Base-by-base conservation (phyloP, 1,284 basidiomycete genomes). In the Lignosus rhinocerotis region DNA sequence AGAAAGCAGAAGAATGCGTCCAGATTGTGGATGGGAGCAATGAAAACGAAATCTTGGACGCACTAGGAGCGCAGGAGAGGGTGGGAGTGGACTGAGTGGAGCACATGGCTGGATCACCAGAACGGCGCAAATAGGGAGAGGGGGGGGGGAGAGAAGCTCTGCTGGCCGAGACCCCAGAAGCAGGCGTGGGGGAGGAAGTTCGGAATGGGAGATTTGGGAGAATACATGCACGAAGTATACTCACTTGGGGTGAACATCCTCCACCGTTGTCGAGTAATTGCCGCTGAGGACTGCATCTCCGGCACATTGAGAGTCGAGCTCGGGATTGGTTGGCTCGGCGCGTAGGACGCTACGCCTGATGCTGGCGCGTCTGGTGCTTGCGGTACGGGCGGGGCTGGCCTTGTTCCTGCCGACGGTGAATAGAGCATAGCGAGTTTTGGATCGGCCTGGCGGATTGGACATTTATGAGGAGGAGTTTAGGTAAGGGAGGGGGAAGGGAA, bases 341-440 rank as follows among this genome's bases (percentile, higher is more conserved):
- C 55, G 59, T 46, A 57, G 25, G 30, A 56, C 49, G 33, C 57
- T 51, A 19, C 54, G 55, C 38, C 55, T 32, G 9, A 51, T 32
- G 33, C 55, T 57, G n/a, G 59, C 59, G 43, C 52, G 55, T 51
- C 43, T 57, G 33, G 45, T 51, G 52, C 55, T 59, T n/a, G 58
- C 58, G 10, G 49, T 32, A 12, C 58, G 58, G 1, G 58, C 58
- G 12, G 58, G 58, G 32, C 53, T 59, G 33, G 58, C 12, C 44
- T 55, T 59, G 58, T 55, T 47, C 49, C 34, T 55, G 39, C 53
- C 53, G 16, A 59, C 58, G 32, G 19, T 47, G 49, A 59, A 59
- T 42, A 55, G 53, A 21, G 16, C 44, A 39, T 52, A 55, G 49
- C 58, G 58, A 16, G 58, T 21, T 34, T 55, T 59, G 9, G 53